These are phyloP conservation scores for Ceratocystis alfenasii DNA, from an alignment of 2,329 filamentous ascomycete species.

Conservation along the genomic window DNA sequence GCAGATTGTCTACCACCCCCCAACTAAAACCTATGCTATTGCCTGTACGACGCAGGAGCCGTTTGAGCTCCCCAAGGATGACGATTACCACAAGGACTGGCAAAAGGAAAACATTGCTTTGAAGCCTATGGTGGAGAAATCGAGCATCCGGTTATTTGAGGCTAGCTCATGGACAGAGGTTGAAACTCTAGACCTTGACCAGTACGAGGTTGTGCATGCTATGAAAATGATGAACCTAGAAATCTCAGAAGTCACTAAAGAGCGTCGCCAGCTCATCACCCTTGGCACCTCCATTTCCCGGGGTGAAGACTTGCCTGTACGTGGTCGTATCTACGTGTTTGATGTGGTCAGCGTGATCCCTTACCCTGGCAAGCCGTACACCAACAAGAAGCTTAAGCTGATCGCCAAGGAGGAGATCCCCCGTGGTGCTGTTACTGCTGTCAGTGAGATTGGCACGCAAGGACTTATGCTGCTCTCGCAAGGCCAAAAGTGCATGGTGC, in stretches of 20 bases:
- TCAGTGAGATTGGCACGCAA: constrained; percentile 75
- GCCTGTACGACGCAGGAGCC: constrained; percentile 55
- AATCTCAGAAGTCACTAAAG: constrained; percentile 79
- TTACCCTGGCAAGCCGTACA: constrained; percentile 73
- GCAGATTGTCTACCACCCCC: constrained; percentile 63
- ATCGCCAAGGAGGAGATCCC: constrained; percentile 79
- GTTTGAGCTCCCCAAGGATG: constrained; percentile 78
- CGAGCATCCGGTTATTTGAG: constrained; percentile 65
- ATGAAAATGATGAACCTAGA: constrained; percentile 78
- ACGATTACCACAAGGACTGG: constrained; percentile 73
- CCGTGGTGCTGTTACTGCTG: constrained; percentile 79
- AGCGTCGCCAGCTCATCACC: constrained; percentile 67
- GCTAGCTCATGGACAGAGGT: constrained; percentile 67
- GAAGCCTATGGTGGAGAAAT: constrained; percentile 56
- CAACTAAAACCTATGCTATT: constrained; percentile 62
- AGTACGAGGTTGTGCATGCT: constrained; percentile 65
- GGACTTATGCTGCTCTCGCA: constrained; percentile 83
- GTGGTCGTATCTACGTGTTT: constrained; percentile 78
- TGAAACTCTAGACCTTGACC: constrained; percentile 60
- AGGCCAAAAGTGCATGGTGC: constrained; percentile 93
- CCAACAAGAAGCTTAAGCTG: constrained; percentile 71
- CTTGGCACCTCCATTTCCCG: constrained; percentile 77
- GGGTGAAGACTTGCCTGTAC: constrained; percentile 79
- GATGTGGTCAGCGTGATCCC: constrained; percentile 88
- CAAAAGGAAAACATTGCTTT: constrained; percentile 54